Evolutionary conservation across 148 eudicot genomes (phyloP), one percentile per base, ranked within the genome.

Genomic region (Persicaria maculosa): DNA sequence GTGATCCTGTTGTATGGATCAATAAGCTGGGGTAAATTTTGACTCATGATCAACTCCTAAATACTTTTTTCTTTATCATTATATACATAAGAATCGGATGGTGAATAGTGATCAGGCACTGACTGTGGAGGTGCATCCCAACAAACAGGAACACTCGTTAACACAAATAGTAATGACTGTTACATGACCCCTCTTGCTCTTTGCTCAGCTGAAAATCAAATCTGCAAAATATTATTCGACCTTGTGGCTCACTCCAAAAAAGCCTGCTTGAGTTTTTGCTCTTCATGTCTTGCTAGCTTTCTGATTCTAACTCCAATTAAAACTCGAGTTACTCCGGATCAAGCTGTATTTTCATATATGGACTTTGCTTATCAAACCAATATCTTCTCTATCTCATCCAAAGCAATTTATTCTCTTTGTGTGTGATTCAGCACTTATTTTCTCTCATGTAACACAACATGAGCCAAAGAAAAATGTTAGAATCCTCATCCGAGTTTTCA

Each of bases 1-100:
- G 97, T 85, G 99, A 95, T 77, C 96, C 99, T 67, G 94, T 95
- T 78, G 89, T 95, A 71, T 95, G 99, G 99, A 85, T 95, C 70
- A 90, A 95, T 85, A 95, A 90, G 84, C 81, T 95, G 77, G 89
- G 99, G 99, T 95, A 89, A 54, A 9, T 19, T 17, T 31, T 15
- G 46, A 65, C 46, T 65, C 19, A 40, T 1, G 6, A 40, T 65
- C 9, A 59, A 22, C 14, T 59, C 44, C 0, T 62, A 31, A 8
- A 62, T 11, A 25, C 9, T 62, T 62, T 61, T 25, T 25, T 31
- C 22, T 58, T 9, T 25, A 5, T 58, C 12, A 3, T 6, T 19
- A 2, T 31, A 58, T 58, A 17, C 4, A 4, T 2, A 52, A 52
- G 10, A 20, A 8, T 58, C 8, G 9, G 36, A 0, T n/a, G 4